Base-by-base conservation (phyloP, 148 eudicot genomes). In the Rhododendron vialii region DNA sequence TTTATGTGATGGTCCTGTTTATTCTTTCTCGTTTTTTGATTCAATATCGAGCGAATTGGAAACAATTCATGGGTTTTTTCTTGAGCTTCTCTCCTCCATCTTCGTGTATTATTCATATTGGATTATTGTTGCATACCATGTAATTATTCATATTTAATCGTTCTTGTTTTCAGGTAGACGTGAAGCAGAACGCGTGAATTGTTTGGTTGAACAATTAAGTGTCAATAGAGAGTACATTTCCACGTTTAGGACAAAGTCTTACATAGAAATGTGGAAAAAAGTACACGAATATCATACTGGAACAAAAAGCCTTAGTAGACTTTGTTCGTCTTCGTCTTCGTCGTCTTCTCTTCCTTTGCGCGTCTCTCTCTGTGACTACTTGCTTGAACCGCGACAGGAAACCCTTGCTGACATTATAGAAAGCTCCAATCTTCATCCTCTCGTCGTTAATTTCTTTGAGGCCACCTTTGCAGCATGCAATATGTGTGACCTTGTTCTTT, bases 321-420 rank as follows among this genome's bases (percentile, higher is more conserved):
- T 83, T 26, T 10, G 5, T 7, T 69, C 17, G 35, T 24, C 30
- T 30, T 67, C 15, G 33, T 28, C 35, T 67, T 67, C 35, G 35
- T 67, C 74, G 4, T 67, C 36, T 5, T 85, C 91, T 82, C 75
- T 65, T 53, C 59, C 78, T 38, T 28, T 13, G 9, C 48, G 83
- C 28, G 13, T 84, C 53, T 83, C 38, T 87, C 88, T 90, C 78
- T 92, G 93, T 1, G 92, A 93, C 5, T 69, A 43, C 61, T 77
- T 94, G 33, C 89, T 94, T 2, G 95, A 93, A 45, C 99, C 98
- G 17, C 87, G 88, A 7, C 94, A 92, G 85, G 95, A 92, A 79
- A 90, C 88, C 36, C 86, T 92, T 48, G 30, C 59, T 18, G 84
- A 90, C 63, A 75, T 92, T n/a, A 55, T 87, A 33, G 84, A 91